Base-by-base conservation (phyloP, 2,329 filamentous ascomycete genomes). In the Cordyceps cateniannulata region DNA sequence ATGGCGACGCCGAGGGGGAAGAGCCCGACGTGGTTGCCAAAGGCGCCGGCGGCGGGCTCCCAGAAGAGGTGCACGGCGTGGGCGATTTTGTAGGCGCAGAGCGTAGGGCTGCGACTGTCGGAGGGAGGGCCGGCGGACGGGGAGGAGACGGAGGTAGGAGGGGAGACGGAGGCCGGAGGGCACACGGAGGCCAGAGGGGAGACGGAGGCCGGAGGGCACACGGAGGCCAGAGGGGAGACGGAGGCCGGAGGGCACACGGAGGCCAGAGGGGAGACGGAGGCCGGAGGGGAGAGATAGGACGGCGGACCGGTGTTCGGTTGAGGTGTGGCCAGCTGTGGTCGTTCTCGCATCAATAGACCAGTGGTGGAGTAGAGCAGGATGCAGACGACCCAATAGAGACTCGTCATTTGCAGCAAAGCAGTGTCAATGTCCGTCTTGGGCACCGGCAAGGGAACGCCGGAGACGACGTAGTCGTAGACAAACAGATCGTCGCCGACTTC, bases 71-170 rank as follows among this genome's bases (percentile, higher is more conserved):
- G 59, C 8, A 63, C 62, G 3, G 54, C 38, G n/a, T 62, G 63
- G 9, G 62, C 63, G 24, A 65, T 65, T 49, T 65, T 65, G 50
- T 49, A 51, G 4, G 63, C 60, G 48, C 57, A 65, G 22, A 62
- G 27, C n/a, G 24, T 53, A 3, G 64, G 62, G 20, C 29, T 47
- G 51, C 45, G 42, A n/a, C 59, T 16, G 22, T 29, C 20, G 18
- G n/a, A n/a, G n/a, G n/a, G n/a, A n/a, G n/a, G n/a, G n/a, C n/a
- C n/a, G n/a, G n/a, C n/a, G n/a, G n/a, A n/a, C n/a, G n/a, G n/a
- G n/a, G n/a, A n/a, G n/a, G 32, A 25, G 22, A 20, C 18, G 18
- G 32, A 14, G 2, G 24, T 9, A n/a, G n/a, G n/a, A 8, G 32
- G 35, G 2, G 45, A 38, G 12, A 29, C 55, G 9, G 45, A 49